Conservation (phyloP, 192 early-diverging fungal species). For the Diversispora epigaea region DNA sequence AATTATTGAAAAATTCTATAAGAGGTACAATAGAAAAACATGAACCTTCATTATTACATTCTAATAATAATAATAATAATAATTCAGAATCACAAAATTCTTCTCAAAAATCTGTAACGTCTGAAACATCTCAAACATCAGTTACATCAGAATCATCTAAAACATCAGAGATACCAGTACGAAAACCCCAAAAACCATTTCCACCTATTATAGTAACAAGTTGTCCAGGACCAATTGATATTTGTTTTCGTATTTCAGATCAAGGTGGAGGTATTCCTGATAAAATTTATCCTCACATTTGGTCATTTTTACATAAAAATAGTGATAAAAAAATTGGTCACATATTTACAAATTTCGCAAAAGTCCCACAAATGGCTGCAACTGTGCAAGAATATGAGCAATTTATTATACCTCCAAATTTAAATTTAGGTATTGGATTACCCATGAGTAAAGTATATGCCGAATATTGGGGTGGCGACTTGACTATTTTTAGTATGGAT, state of each 20-base stretch:
- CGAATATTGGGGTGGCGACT: constrained; percentile 92
- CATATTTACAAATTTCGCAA: constrained; percentile 65
- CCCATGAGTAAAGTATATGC: constrained; percentile 90
- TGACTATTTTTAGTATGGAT: constrained; percentile 77
- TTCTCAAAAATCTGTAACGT: constrained; percentile 2
- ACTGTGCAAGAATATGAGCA: constrained; percentile 65
- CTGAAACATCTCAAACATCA: too few species aligned
- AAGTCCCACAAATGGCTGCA: constrained; percentile 75
- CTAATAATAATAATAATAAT: constrained; percentile 7
- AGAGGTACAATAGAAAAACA: constrained; percentile 63
- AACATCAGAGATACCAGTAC: background rate
- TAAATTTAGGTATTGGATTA: constrained; percentile 83
- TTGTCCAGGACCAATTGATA: constrained; percentile 67
- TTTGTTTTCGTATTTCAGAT: constrained; percentile 92
- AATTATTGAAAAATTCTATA: constrained; percentile 88
- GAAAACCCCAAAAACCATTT: constrained; percentile 30
- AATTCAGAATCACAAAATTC: background rate
- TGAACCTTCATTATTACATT: constrained; percentile 33
- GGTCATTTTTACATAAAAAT: constrained; percentile 64
- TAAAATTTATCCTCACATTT: constrained; percentile 66
- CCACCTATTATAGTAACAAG: constrained; percentile 88
- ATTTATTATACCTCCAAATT: constrained; percentile 34
- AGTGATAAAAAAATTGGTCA: constrained; percentile 50
- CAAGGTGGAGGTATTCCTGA: constrained; percentile 84
- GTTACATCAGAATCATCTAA: constrained; percentile 13